Evolutionary conservation across 2,329 filamentous ascomycete species (phyloP).

Genomic region (Pestalotiopsis sp.): DNA sequence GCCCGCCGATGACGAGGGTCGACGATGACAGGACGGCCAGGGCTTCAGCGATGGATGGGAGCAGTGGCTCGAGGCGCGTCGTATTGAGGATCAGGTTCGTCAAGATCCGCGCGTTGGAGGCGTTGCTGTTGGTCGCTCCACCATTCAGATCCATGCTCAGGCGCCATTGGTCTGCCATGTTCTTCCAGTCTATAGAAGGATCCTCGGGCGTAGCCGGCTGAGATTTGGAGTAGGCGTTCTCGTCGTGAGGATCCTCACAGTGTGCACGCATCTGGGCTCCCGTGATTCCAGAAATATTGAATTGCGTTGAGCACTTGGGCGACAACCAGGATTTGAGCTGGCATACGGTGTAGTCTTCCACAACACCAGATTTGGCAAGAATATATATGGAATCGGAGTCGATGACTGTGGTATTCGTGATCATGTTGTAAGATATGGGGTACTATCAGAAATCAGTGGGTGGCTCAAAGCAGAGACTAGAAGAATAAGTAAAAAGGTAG

Average conservation of each 20-base stretch:
- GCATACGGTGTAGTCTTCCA: constrained; percentile 66
- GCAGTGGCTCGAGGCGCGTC: constrained; percentile 44
- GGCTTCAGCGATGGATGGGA: constrained; percentile 74
- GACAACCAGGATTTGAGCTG: constrained; percentile 66
- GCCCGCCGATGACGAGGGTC: constrained; percentile 63
- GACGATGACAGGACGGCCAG: constrained; percentile 70
- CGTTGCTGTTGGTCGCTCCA: constrained; percentile 56
- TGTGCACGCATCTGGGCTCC: constrained; percentile 63
- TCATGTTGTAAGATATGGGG: constrained; percentile 67
- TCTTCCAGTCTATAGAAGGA: constrained; percentile 54
- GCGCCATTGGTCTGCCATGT: constrained; percentile 57
- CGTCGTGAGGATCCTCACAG: constrained; percentile 61
- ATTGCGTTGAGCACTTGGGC: constrained; percentile 67
- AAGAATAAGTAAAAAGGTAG: constrained; percentile 16
- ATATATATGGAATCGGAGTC: constrained; percentile 63
- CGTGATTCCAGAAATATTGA: constrained; percentile 54
- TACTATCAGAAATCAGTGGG: constrained; percentile 34
- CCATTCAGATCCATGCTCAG: constrained; percentile 57
- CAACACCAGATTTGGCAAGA: constrained; percentile 51
- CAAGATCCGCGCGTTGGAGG: constrained; percentile 61
- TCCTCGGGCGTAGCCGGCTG: constrained; percentile 32
- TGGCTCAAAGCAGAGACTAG: not conserved
- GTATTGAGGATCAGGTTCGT: constrained; percentile 53
- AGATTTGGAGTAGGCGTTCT: constrained; percentile 55
- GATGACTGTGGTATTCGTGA: constrained; percentile 55